Evolutionary conservation across 1,139 yeast species (phyloP).

Genomic region (Pichia sp.): DNA sequence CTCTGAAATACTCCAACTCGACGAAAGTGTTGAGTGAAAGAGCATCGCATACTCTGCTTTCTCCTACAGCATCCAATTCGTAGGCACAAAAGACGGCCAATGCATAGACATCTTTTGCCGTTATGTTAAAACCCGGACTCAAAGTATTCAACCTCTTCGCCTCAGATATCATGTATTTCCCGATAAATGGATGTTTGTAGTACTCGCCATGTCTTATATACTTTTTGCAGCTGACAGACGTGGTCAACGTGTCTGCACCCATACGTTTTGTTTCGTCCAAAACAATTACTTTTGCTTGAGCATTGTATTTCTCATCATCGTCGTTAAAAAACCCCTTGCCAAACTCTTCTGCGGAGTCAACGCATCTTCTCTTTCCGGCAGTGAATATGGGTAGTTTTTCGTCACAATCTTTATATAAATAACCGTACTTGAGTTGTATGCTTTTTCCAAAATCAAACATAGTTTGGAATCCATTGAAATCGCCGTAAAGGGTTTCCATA

Average conservation of each 20-base stretch:
- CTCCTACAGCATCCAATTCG: slow-evolving; percentile 48
- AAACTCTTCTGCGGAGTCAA: slow-evolving; percentile 30
- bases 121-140: slow-evolving; percentile 38
- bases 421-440: slow-evolving; percentile 22
- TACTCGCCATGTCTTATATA: slow-evolving; percentile 20
- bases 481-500: slow-evolving; percentile 26
- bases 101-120: slow-evolving; percentile 37
- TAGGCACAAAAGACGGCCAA: slow-evolving; percentile 48
- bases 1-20: slow-evolving; percentile 41
- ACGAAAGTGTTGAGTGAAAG: slow-evolving; percentile 49
- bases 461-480: slow-evolving; percentile 27
- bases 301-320: slow-evolving; percentile 12
- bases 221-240: slow-evolving; percentile 25
- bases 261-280: slow-evolving; percentile 23
- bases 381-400: slow-evolving; percentile 25
- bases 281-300: slow-evolving; percentile 18
- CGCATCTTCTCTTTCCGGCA: slow-evolving; percentile 28
- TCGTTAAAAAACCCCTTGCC: slow-evolving; percentile 27
- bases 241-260: slow-evolving; percentile 30
- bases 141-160: slow-evolving; percentile 24
- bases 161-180: slow-evolving; percentile 18
- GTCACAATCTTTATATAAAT: slow-evolving; percentile 18
- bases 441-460: slow-evolving; percentile 24
- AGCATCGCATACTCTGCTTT: slow-evolving; percentile 47
- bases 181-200: slow-evolving; percentile 17